These are phyloP conservation scores for Fusarium odoratissimum DNA, from an alignment of 2,329 filamentous ascomycete species.

Conservation along the genomic window DNA sequence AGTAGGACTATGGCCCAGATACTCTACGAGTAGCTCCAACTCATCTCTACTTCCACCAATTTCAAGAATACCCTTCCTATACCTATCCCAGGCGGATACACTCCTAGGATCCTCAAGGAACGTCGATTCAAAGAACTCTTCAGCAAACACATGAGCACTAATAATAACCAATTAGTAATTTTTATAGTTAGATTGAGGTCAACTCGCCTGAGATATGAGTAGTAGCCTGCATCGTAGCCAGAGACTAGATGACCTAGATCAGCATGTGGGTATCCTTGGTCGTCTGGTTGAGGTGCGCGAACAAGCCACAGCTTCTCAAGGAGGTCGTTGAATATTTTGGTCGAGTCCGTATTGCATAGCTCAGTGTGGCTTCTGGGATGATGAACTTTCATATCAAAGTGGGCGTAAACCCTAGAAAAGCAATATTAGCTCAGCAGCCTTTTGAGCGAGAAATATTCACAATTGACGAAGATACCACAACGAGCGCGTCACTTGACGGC, in stretches of 20 bases:
- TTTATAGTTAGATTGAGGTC: not conserved
- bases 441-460: not conserved
- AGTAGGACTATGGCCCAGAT: not conserved
- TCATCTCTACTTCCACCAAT: not conserved
- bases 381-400: not conserved
- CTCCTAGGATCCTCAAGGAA: not conserved
- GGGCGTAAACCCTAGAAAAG: not conserved
- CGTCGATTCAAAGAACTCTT: not conserved
- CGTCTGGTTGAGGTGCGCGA: not conserved
- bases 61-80: not conserved
- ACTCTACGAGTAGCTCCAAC: not conserved
- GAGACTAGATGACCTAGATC: not conserved
- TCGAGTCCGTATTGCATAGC: not conserved
- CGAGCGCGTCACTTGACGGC: not conserved
- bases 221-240: not conserved
- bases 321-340: not conserved
- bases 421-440: too few relatives aligned
- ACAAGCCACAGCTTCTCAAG: not conserved
- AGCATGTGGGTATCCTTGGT: not conserved
- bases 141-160: not conserved
- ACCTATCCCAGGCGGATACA: fast-evolving
- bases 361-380: not conserved
- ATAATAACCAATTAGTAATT: not conserved
- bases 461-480: not conserved
- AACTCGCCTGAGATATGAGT: not conserved